A percentile compares a stretch with the other conserved stretches of the same genome.
Evolutionary conservation across 805 yeast genomes (phyloP).

Genomic region (Yamadazyma insecticola): DNA sequence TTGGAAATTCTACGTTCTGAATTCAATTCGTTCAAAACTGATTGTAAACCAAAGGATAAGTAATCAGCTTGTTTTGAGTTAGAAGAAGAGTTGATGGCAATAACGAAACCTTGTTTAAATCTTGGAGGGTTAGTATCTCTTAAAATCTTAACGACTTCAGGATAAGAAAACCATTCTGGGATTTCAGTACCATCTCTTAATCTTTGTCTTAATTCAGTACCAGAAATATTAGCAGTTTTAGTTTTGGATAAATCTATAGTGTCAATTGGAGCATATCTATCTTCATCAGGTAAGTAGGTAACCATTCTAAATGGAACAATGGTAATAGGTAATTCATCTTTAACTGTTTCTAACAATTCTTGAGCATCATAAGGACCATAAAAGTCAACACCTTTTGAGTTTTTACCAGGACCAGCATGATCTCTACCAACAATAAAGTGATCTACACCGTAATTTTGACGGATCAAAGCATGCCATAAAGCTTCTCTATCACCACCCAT

Average conservation of each 20-base stretch:
- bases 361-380: conserved; percentile 98
- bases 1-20: conserved; percentile 78
- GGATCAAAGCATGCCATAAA: conserved; percentile 95
- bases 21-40: conserved; percentile 83
- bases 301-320: conserved; percentile 97
- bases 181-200: conserved; percentile 82
- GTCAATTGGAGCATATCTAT: conserved; percentile 92
- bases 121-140: conserved; percentile 94
- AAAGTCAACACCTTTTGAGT: conserved; percentile 87
- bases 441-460: conserved; percentile 94
- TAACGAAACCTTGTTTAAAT: conserved; percentile 80
- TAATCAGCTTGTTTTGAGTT: conserved; percentile 40
- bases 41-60: conserved; percentile 78
- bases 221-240: conserved; percentile 86
- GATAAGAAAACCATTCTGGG: conserved; percentile 97
- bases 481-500: conserved; percentile 99
- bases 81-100: conserved; percentile 53
- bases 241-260: conserved; percentile 71
- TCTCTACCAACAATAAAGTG: conserved; percentile 98
- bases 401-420: conserved; percentile 93
- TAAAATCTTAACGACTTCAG: conserved; percentile 88
- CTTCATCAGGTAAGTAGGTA: conserved; percentile 91
- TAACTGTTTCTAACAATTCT: conserved; percentile 71
- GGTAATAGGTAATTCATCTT: conserved; percentile 70
- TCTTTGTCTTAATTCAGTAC: conserved; percentile 89